These are phyloP conservation scores for Adansonia digitata DNA, from an alignment of 345 rosid species.

Conservation along the genomic window DNA sequence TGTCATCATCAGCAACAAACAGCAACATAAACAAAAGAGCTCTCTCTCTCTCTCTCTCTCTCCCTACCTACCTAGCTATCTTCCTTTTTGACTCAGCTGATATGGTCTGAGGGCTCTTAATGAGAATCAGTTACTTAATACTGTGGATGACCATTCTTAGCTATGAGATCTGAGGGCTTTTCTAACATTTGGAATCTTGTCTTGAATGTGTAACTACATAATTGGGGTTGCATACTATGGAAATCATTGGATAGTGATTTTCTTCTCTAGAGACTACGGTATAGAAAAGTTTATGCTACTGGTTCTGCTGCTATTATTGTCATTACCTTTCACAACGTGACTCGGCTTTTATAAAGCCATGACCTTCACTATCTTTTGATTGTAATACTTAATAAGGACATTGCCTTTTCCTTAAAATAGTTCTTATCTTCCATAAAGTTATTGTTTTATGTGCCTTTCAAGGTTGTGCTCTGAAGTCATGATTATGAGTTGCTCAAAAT, in stretches of 20 bases:
- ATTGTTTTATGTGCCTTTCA: neutral
- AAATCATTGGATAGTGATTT: neutral
- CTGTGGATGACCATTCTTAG: neutral
- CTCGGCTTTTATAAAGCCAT: neutral
- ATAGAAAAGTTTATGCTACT: neutral
- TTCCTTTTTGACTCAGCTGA: slow-evolving; percentile 1
- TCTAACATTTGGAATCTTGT: neutral
- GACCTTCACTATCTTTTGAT: neutral
- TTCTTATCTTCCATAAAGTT: neutral
- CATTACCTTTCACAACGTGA: neutral
- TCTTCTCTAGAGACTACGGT: neutral
- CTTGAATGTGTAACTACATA: neutral
- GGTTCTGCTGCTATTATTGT: neutral
- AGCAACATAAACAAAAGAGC: neutral
- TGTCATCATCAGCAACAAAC: neutral
- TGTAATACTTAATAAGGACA: neutral
- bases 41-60: too few relatives aligned
- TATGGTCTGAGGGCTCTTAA: neutral
- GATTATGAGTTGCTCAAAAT: neutral
- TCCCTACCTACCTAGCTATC: too few relatives aligned
- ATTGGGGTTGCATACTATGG: neutral
- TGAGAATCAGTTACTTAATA: neutral
- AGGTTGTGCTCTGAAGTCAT: neutral
- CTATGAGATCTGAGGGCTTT: slow-evolving; percentile 25
- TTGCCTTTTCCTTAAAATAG: neutral